Base-by-base conservation (phyloP, 768 basidiomycete genomes). In the Russula abietina region DNA sequence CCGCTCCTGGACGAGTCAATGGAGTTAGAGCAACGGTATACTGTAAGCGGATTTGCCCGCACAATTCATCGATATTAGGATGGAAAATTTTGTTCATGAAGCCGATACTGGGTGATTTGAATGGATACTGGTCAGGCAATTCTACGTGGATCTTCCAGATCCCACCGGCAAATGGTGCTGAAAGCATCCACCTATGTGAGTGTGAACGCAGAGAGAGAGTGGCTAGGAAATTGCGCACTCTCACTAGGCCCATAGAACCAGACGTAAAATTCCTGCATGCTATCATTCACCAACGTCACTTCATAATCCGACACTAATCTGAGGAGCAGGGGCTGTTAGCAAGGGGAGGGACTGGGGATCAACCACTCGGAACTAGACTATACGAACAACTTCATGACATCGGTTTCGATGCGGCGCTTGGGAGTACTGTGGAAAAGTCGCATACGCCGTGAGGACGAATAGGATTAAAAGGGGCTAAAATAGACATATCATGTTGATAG, bases 71-170 rank as follows among this genome's bases (percentile, higher is more conserved):
- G 71, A 99, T 99, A 72, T 99, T 99, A 22, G 97, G 97, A 70
- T 98, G 97, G 73, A 97, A 98, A 74, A 99, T 98, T 88, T 98
- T 98, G 83, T 99, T 99, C 93, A 97, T 95, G 77, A 99, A 99
- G 2, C 97, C 97, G 68, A 99, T 99, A 72, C 92, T 94, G 6
- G 97, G 97, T 32, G 93, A 96, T 76, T 98, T 98, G 85, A 89
- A 99, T 2, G 97, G 97, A 72, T 98, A 99, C 75, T 97, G 93
- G 67, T 98, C 93, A 26, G 96, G 97, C 24, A 99, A 81, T 73
- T 99, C 97, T 62, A 99, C 97, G 71, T 99, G 97, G 64, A 99
- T 95, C 83, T 96, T 97, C 97, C 97, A 99, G 59, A 94, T 89
- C 41, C 97, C 97, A 45, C 91, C 91, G n/a, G 91, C 86, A 72